Percentiles rank a stretch among this genome's conserved stretches.
phyloP scores from a whole-genome alignment of 768 basidiomycete genomes.

The Pisolithus sp. region DNA sequence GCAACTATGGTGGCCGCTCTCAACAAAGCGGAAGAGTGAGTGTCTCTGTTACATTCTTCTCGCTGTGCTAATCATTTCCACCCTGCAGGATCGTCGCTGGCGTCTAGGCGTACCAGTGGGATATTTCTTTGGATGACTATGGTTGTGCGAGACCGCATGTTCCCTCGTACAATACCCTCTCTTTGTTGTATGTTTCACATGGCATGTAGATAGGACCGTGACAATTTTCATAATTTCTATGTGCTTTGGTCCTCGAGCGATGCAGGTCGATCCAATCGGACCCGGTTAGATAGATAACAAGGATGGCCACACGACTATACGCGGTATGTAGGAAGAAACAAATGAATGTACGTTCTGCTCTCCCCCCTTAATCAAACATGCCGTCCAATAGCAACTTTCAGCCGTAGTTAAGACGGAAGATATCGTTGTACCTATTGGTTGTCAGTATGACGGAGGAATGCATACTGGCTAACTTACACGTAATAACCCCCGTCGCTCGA shows the following conservation, averaged over 20 bases:
- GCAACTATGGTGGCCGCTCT: slow-evolving; percentile 88
- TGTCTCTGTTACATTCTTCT: slow-evolving; percentile 19
- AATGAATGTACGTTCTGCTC: slow-evolving; percentile 17
- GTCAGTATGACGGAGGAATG: slow-evolving; percentile 4
- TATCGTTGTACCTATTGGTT: slow-evolving; percentile 67
- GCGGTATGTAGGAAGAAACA: slow-evolving; percentile 5
- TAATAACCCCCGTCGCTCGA: slow-evolving; percentile 71
- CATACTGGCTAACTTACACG: slow-evolving; percentile 54
- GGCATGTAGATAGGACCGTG: slow-evolving; percentile 12
- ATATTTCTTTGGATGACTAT: neutral
- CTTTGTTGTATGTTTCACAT: slow-evolving; percentile 16
- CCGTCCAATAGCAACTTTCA: slow-evolving; percentile 7
- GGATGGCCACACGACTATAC: neutral
- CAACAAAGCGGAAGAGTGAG: slow-evolving; percentile 98
- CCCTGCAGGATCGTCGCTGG: slow-evolving; percentile 54
- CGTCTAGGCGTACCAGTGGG: slow-evolving; percentile 31
- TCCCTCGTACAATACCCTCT: slow-evolving; percentile 25
- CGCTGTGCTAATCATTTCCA: slow-evolving; percentile 7
- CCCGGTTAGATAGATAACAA: neutral
- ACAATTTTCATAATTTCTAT: neutral
- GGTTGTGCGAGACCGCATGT: neutral
- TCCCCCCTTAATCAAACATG: slow-evolving; percentile 5
- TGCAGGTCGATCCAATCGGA: neutral
- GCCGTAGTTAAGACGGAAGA: slow-evolving; percentile 86
- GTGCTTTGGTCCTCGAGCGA: neutral